Evolutionary conservation across 23 red algal species (phyloP).

Genomic region (Gracilaria domingensis): DNA sequence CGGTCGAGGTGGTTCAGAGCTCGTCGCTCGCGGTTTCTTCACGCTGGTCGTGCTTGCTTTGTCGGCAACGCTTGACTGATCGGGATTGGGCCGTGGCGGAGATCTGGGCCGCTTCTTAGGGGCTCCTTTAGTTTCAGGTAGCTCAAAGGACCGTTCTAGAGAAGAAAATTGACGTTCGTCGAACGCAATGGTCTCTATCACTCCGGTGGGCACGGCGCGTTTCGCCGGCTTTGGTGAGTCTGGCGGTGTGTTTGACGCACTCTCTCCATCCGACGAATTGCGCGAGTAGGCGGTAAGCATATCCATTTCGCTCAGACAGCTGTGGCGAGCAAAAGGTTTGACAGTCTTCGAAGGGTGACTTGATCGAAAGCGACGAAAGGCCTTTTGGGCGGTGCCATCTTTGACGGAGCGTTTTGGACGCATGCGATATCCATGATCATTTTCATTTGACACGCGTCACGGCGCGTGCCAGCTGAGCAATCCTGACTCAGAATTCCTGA

Average conservation of each 20-base stretch:
- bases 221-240: neutral
- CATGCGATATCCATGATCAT: too few relatives aligned
- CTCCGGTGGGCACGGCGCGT: slow-evolving; percentile 24
- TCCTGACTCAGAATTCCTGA: too few relatives aligned
- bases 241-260: neutral
- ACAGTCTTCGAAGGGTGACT: too few relatives aligned
- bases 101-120: slow-evolving; percentile 19
- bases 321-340: neutral
- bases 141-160: slow-evolving; percentile 20
- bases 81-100: neutral
- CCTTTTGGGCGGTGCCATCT: too few relatives aligned
- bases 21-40: neutral
- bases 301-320: neutral
- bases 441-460: neutral
- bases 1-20: neutral
- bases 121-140: neutral
- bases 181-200: slow-evolving; percentile 12
- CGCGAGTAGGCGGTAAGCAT: slow-evolving; percentile 29
- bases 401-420: too few relatives aligned
- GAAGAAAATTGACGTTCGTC: slow-evolving; percentile 24
- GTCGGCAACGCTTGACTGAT: neutral
- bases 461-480: too few relatives aligned
- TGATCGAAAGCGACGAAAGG: too few relatives aligned
- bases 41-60: neutral
- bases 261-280: slow-evolving; percentile 21